Evolutionary conservation across 495 filamentous ascomycete genomes (phyloP).

Genomic region (Penicillium nucicola): DNA sequence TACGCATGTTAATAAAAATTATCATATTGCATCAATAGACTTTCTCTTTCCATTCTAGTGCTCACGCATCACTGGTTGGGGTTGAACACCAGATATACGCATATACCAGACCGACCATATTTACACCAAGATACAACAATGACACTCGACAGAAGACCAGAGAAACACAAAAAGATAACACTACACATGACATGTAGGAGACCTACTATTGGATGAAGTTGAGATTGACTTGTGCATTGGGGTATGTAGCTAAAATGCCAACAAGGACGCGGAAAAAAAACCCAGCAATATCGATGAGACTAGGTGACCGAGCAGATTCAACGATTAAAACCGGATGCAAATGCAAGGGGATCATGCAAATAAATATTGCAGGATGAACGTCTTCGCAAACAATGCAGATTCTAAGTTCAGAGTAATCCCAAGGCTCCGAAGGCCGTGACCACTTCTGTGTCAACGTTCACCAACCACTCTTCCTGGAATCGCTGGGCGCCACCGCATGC

Average conservation of each 20-base stretch:
- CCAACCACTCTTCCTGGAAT: conserved; percentile 76
- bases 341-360: background rate
- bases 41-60: too few species aligned
- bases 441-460: conserved; percentile 84
- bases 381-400: background rate
- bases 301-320: background rate
- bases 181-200: background rate
- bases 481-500: conserved; percentile 65
- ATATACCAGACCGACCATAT: too few species aligned
- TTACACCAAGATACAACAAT: too few species aligned
- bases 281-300: background rate
- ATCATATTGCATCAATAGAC: too few species aligned
- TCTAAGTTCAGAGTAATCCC: conserved; percentile 36
- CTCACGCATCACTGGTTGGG: too few species aligned
- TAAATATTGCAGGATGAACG: too few species aligned
- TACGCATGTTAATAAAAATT: too few species aligned
- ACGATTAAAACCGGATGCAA: background rate
- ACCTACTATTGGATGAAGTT: background rate
- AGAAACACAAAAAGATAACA: too few species aligned
- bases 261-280: background rate
- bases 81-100: too few species aligned
- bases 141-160: too few species aligned
- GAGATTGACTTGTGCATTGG: conserved; percentile 5
- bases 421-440: conserved; percentile 62
- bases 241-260: conserved; percentile 11